Base-by-base conservation (phyloP, 1,139 yeast species). In the Lodderomyces margitis region DNA sequence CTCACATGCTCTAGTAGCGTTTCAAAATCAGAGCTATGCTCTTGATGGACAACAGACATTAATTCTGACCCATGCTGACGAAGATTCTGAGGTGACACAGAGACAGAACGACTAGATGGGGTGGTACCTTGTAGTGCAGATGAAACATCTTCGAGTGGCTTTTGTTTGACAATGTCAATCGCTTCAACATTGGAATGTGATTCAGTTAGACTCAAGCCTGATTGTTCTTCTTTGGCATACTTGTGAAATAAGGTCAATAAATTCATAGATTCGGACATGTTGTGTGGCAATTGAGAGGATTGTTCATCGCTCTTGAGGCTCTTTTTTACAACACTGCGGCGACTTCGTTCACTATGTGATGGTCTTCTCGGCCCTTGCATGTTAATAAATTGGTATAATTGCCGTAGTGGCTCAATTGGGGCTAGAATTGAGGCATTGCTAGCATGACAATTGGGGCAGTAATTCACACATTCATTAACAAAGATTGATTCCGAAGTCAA, bases 401-500 rank as follows among this genome's bases (percentile, higher is more conserved):
- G 70, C 39, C 87, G 55, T 35, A 84, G 56, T 10, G 84, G 85
- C 23, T 59, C 58, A 9, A 83, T 64, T 4, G 75, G 72, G 4
- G 67, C 66, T n/a, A 81, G 51, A 1, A 78, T 39, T 2, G 50
- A 42, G 0, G 68, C 70, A 8, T 64, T 57, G 2, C 48, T 50
- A 0, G 55, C 41, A 2, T 57, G 55, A 52, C 91, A 83, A 3
- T 62, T 56, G 2, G 84, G 83, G 51, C 91, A 83, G 12, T 43
- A 46, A 16, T 50, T 52, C 40, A 34, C 56, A 32, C 51, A 44
- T n/a, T 21, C 16, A 2, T 19, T 57, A 9, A 25, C 9, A 48
- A 70, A 70, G 17, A 44, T 61, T 1, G 61, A 49, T 50, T 82
- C 84, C 1, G 91, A 81, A 0, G 82, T 69, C 9, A 85, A 59